phyloP scores from a whole-genome alignment of 768 basidiomycete species.

The Bullera alba region DNA sequence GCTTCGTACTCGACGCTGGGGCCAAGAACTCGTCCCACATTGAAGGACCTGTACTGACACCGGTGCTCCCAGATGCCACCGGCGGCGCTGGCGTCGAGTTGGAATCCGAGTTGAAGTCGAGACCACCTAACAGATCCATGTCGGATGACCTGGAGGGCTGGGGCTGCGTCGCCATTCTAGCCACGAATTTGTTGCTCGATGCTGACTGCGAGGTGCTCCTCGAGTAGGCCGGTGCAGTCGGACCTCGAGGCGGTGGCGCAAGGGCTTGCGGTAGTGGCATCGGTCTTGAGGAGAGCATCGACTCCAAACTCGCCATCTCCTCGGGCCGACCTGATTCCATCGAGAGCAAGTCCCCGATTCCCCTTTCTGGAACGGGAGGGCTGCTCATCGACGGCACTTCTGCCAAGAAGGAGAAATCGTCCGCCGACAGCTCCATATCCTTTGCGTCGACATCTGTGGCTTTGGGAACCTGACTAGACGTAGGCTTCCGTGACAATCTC shows the following conservation, averaged over 20 bases:
- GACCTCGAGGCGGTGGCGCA: slow-evolving; percentile 30
- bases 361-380: slow-evolving; percentile 14
- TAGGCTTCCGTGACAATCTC: slow-evolving; percentile 57
- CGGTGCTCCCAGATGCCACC: neutral
- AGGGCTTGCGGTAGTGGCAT: slow-evolving; percentile 30
- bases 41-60: neutral
- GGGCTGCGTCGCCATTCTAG: slow-evolving; percentile 13
- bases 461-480: slow-evolving; percentile 32
- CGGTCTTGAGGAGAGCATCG: slow-evolving; percentile 26
- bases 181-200: slow-evolving; percentile 15
- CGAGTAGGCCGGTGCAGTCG: slow-evolving; percentile 3
- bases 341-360: slow-evolving; percentile 53
- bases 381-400: slow-evolving; percentile 39
- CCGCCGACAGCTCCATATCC: slow-evolving; percentile 64
- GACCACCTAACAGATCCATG: slow-evolving; percentile 37
- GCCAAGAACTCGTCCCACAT: slow-evolving; percentile 16
- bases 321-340: slow-evolving; percentile 18
- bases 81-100: neutral
- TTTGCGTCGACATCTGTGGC: slow-evolving; percentile 46
- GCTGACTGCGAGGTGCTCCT: neutral
- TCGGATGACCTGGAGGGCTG: slow-evolving; percentile 8
- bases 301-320: slow-evolving; percentile 33
- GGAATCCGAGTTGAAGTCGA: slow-evolving; percentile 22
- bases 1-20: slow-evolving; percentile 4
- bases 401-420: slow-evolving; percentile 71